A percentile compares a stretch with the other conserved stretches of the same genome.
Conservation (phyloP, 768 basidiomycete genomes). For the Mycena kentingensis region DNA sequence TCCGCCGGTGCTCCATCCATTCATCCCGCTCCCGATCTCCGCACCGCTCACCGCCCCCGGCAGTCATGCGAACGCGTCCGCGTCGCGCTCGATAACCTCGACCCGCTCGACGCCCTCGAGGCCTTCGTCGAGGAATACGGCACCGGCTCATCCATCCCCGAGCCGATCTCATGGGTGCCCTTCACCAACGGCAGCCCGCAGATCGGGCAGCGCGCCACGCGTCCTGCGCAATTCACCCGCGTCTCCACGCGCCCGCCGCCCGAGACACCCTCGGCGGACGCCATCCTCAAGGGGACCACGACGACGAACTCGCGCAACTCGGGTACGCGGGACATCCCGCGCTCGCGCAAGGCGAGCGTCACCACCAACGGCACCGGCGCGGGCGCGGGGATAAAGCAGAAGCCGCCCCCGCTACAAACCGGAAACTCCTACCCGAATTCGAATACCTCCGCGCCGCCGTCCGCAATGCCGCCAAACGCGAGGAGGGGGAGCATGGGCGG, state of each 20-base stretch:
- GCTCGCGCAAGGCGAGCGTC: no score
- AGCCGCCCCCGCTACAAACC: background rate
- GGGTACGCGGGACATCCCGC: background rate
- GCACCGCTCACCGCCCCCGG: background rate
- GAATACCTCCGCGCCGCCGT: background rate
- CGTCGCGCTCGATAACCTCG: constrained; percentile 82
- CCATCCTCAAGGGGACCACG: background rate
- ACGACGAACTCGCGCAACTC: background rate
- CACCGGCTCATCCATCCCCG: constrained; percentile 84
- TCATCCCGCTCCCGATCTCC: background rate
- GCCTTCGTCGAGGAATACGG: constrained; percentile 86
- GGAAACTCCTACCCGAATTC: background rate
- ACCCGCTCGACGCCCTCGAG: constrained; percentile 84
- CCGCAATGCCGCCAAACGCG: background rate
- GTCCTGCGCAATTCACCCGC: constrained; percentile 51
- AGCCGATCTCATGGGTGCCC: constrained; percentile 75
- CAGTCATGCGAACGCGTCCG: constrained; percentile 92
- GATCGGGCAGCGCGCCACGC: constrained; percentile 30
- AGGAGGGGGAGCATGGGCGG: no score
- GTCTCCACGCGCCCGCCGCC: background rate
- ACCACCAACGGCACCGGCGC: no score
- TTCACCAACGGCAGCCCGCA: background rate
- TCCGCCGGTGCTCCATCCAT: background rate
- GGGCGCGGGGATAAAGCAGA: no score
- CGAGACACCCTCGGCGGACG: background rate